Base-by-base conservation (phyloP, 768 basidiomycete species). In the Kwoniella shandongensis region DNA sequence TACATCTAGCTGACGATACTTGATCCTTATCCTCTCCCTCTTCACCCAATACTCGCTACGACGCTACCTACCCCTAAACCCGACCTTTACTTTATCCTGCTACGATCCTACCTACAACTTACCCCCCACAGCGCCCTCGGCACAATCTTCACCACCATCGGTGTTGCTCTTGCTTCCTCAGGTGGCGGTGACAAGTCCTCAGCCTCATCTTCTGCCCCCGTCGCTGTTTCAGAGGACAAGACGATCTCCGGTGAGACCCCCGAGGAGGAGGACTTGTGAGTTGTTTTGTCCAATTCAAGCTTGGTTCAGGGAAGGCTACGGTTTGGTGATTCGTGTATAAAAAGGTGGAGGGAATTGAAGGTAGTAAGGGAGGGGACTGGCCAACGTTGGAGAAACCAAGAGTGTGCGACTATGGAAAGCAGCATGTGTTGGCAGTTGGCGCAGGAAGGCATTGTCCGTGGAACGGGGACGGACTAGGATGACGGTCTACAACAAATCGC, bases 241-340 rank as follows among this genome's bases (percentile, higher is more conserved):
- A 54, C 54, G 2, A 65, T 67, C 41, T 41, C 47, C 12, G 62
- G 60, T 54, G 59, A 47, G 41, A 64, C 66, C 23, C 66, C 65
- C 44, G 75, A 73, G 26, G 75, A 76, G 60, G 69, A 67, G 61
- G 71, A 71, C 55, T 76, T 76, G 75, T 76, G 59, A 68, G 75
- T 67, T n/a, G n/a, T n/a, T n/a, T n/a, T n/a, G n/a, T n/a, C n/a
- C n/a, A n/a, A n/a, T n/a, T 20, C 6, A 23, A 26, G 18, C 15
- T 44, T 25, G 23, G 18, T 44, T 30, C 27, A 13, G 6, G 32
- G n/a, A n/a, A n/a, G n/a, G n/a, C n/a, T n/a, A n/a, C n/a, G n/a
- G 32, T 32, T 32, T 23, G 5, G 22, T 42, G 22, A n/a, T 23
- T n/a, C n/a, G 17, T 42, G n/a, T 6, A n/a, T 10, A n/a, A 38